Conservation (phyloP, 176 grass and related monocot genomes). For the Bothriochloa decipiens region DNA sequence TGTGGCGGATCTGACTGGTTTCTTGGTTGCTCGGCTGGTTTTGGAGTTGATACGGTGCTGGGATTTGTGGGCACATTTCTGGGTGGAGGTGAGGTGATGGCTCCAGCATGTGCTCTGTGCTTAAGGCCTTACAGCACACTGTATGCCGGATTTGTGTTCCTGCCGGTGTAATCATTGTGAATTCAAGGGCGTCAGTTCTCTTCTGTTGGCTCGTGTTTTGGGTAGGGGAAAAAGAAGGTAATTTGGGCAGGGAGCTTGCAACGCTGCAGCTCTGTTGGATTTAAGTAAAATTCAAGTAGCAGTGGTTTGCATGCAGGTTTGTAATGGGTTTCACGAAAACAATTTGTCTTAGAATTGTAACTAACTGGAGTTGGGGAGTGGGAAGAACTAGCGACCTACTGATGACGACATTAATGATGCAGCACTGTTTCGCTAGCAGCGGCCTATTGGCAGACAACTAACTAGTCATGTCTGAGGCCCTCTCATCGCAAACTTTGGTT, state of each 20-base stretch:
- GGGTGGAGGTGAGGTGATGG: conserved; percentile 25
- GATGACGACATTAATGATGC: not conserved
- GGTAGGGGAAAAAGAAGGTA: not conserved
- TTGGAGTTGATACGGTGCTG: conserved; percentile 8
- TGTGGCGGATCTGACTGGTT: conserved; percentile 39
- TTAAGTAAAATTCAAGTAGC: not conserved
- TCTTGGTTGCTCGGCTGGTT: conserved; percentile 1
- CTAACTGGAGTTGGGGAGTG: not conserved
- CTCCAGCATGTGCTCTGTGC: not conserved
- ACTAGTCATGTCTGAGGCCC: not conserved
- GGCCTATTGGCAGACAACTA: not conserved
- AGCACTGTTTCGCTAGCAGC: not conserved
- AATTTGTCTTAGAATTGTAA: not conserved
- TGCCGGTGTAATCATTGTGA: not conserved
- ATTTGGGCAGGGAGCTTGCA: not conserved
- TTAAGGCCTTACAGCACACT: conserved; percentile 8
- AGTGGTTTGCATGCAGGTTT: conserved; percentile 3
- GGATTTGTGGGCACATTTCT: conserved; percentile 50
- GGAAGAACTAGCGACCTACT: not conserved
- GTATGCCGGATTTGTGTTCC: not conserved
- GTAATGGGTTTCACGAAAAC: conserved; percentile 9
- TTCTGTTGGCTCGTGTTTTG: not conserved
- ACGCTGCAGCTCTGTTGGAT: not conserved
- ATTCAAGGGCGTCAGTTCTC: not conserved
- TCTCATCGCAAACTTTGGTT: not conserved